Percentiles rank a stretch among this genome's conserved stretches.
Conservation (phyloP, 2,329 filamentous ascomycete species). For the Sporothrix humicola region DNA sequence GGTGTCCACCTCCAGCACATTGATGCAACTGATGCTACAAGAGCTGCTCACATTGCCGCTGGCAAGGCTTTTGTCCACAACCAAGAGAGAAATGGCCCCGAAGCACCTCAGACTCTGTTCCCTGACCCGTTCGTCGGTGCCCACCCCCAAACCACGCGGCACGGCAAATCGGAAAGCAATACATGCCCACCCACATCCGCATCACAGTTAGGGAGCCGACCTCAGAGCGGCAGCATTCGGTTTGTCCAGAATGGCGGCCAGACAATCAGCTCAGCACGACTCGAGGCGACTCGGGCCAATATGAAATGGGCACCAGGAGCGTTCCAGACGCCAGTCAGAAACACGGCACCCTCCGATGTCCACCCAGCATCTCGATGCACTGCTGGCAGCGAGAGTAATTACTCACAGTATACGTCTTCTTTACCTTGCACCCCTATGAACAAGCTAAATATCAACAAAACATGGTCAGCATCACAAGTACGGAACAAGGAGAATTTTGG, state of each 20-base stretch:
- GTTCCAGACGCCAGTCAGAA: slow-evolving; percentile 3
- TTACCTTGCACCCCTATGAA: slow-evolving; percentile 12
- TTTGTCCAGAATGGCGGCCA: slow-evolving; percentile 48
- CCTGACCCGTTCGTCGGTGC: slow-evolving; percentile 2
- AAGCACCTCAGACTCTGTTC: slow-evolving; percentile 40
- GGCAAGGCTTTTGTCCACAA: slow-evolving; percentile 63
- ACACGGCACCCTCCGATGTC: background rate
- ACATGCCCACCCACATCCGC: too few relatives aligned
- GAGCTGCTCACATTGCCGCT: slow-evolving; percentile 68
- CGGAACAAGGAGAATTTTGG: slow-evolving; percentile 35
- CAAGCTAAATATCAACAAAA: slow-evolving; percentile 33
- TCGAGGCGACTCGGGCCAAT: background rate
- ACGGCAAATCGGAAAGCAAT: background rate
- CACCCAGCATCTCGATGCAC: background rate
- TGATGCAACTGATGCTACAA: slow-evolving; percentile 55
- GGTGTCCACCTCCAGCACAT: slow-evolving; percentile 57
- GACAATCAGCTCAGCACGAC: background rate
- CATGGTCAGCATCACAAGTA: slow-evolving; percentile 26
- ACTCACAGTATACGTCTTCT: slow-evolving; percentile 26
- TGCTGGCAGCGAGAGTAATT: slow-evolving; percentile 32
- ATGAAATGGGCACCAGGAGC: background rate
- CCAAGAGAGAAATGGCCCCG: slow-evolving; percentile 49
- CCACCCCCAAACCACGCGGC: background rate
- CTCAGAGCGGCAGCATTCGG: slow-evolving; percentile 57
- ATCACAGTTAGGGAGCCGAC: background rate